phyloP scores from a whole-genome alignment of 2,329 filamentous ascomycete species.

The Dendrostoma leiphaemia region DNA sequence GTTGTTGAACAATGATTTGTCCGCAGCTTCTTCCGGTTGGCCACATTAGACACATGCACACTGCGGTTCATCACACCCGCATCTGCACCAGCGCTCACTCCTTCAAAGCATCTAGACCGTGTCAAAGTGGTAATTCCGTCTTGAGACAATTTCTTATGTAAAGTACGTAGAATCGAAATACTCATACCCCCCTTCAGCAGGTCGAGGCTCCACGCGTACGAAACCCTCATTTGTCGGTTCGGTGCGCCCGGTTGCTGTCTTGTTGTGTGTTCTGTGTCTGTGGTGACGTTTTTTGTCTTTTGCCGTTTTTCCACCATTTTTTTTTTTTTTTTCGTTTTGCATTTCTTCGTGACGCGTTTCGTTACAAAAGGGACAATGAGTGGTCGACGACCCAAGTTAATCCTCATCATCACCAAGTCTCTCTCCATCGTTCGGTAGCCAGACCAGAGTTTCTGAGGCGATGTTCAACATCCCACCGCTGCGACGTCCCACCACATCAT shows the following conservation, averaged over 20 bases:
- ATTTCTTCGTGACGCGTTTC: background rate
- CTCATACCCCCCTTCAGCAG: background rate
- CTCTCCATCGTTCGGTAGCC: conserved; percentile 1
- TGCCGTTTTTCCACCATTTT: background rate
- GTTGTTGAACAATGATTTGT: too few species aligned
- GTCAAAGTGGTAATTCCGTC: conserved; percentile 10
- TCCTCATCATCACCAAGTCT: background rate
- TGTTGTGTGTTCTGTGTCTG: background rate
- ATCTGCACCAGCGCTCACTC: too few species aligned
- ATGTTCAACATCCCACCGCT: background rate
- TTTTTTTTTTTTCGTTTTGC: background rate
- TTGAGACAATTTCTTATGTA: conserved; percentile 18
- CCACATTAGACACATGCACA: too few species aligned
- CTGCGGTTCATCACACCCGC: too few species aligned
- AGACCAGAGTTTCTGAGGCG: background rate
- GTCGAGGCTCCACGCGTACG: background rate
- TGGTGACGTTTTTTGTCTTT: background rate
- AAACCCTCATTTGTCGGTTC: background rate
- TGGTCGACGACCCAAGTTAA: background rate
- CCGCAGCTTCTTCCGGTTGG: too few species aligned
- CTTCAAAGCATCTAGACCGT: background rate
- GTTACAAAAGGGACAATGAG: background rate
- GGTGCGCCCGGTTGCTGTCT: background rate
- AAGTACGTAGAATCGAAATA: background rate
- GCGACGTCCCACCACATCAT: background rate